These are phyloP conservation scores for Hibiscus syriacus DNA, from an alignment of 345 rosid species.

Conservation along the genomic window DNA sequence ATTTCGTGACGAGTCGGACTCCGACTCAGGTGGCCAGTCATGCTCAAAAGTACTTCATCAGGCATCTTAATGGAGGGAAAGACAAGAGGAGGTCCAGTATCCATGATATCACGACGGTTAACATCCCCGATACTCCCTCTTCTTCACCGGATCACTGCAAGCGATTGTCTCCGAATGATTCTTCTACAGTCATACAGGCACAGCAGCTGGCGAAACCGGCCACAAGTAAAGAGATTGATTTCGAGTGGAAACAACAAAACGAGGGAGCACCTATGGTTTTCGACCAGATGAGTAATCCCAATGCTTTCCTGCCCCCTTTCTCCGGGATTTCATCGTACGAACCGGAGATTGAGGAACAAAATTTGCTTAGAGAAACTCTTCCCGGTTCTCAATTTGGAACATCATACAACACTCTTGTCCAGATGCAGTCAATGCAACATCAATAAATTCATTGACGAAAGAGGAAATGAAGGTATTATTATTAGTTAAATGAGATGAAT, in stretches of 20 bases:
- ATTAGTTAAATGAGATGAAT: constrained; percentile 1
- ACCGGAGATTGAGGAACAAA: constrained; percentile 54
- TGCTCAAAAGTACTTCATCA: constrained; percentile 94
- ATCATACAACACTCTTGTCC: constrained; percentile 29
- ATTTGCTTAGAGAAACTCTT: constrained; percentile 39
- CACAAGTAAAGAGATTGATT: constrained; percentile 21
- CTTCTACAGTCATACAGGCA: constrained; percentile 29
- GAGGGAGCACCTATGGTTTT: constrained; percentile 30
- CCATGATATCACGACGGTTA: constrained; percentile 89
- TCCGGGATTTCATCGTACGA: constrained; percentile 52
- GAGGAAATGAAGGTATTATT: constrained; percentile 15
- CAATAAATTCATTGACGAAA: constrained; percentile 20
- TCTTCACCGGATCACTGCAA: constrained; percentile 29
- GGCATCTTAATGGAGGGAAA: constrained; percentile 87
- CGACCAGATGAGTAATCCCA: constrained; percentile 25
- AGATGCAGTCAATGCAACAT: constrained; percentile 42
- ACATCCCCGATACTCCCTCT: constrained; percentile 44
- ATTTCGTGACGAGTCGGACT: constrained; percentile 76
- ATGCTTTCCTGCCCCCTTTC: constrained; percentile 30
- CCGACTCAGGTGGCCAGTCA: constrained; percentile 99
- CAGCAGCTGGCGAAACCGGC: constrained; percentile 22
- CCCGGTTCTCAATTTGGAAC: constrained; percentile 49
- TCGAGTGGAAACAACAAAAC: constrained; percentile 32
- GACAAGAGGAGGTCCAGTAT: constrained; percentile 97
- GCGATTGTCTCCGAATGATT: constrained; percentile 33